Conservation (phyloP, 1,284 basidiomycete genomes). For the Mixia osmundae region DNA sequence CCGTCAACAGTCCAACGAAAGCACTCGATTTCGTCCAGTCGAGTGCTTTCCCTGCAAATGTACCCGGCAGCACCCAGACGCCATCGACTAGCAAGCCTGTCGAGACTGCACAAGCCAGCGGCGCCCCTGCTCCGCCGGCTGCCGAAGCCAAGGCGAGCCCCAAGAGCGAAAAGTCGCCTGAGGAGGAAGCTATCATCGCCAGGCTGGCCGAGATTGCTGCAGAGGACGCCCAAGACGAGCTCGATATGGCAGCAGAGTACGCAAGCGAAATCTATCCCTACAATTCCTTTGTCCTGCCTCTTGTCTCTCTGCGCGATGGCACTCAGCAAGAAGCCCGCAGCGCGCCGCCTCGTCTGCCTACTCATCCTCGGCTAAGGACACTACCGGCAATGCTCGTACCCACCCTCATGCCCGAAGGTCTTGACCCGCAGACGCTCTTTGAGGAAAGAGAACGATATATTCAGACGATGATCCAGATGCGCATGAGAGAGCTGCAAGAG, state of each 20-base stretch:
- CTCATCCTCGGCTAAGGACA: constrained; percentile 45
- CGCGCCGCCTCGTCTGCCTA: constrained; percentile 26
- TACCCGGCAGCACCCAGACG: no score
- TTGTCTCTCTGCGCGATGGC: constrained; percentile 24
- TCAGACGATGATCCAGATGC: constrained; percentile 67
- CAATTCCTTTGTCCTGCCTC: constrained; percentile 56
- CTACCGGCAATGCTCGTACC: constrained; percentile 73
- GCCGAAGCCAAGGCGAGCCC: no score
- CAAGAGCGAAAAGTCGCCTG: no score
- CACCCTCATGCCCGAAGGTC: constrained; percentile 70
- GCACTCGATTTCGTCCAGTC: no score
- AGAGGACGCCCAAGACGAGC: constrained; percentile 1
- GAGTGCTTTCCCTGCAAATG: no score
- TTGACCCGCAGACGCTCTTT: constrained; percentile 74
- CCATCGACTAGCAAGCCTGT: no score
- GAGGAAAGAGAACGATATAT: constrained; percentile 80
- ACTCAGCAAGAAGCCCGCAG: constrained; percentile 6
- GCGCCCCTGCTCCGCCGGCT: no score
- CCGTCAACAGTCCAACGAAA: no score
- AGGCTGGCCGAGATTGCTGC: no score
- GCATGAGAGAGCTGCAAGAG: constrained; percentile 66
- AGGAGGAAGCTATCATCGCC: no score
- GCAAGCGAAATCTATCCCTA: constrained; percentile 70
- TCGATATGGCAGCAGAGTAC: constrained; percentile 8
- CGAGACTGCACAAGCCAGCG: no score